phyloP scores from a whole-genome alignment of 2,329 filamentous ascomycete species.

The Monascus ruber region DNA sequence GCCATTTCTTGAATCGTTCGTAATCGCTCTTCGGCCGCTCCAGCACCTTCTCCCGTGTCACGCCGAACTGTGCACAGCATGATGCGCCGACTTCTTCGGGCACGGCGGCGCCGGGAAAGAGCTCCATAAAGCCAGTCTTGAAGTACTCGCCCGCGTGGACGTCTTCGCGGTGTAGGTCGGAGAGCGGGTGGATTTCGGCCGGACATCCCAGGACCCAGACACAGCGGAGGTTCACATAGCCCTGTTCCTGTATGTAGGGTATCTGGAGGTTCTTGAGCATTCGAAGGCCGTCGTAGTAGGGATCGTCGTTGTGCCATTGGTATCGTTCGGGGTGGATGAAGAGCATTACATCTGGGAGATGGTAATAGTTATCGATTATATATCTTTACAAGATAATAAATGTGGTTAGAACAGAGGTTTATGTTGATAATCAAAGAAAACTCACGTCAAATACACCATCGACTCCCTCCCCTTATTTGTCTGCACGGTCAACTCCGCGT shows the following conservation, averaged over 20 bases:
- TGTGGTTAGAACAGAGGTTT: constrained; percentile 1
- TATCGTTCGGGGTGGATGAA: constrained; percentile 30
- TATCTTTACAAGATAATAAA: constrained; percentile 16
- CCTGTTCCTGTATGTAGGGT: constrained; percentile 37
- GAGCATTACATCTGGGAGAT: constrained; percentile 29
- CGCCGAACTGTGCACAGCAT: constrained; percentile 47
- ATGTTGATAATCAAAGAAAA: not conserved
- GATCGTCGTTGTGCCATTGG: constrained; percentile 42
- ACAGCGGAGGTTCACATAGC: constrained; percentile 45
- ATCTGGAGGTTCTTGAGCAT: constrained; percentile 40
- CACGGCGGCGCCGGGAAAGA: constrained; percentile 33
- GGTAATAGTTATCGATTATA: constrained; percentile 33
- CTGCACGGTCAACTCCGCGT: constrained; percentile 38
- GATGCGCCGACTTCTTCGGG: constrained; percentile 38
- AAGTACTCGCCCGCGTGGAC: constrained; percentile 41
- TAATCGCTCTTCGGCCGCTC: constrained; percentile 39
- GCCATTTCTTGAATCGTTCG: constrained; percentile 37
- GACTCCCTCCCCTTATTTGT: constrained; percentile 33
- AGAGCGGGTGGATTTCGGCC: constrained; percentile 37
- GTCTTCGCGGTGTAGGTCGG: constrained; percentile 30
- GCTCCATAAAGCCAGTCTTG: constrained; percentile 36
- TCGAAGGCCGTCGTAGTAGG: constrained; percentile 40
- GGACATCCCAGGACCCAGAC: constrained; percentile 43
- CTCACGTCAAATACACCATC: constrained; percentile 35
- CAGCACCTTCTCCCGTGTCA: constrained; percentile 36